Percentiles rank a stretch among this genome's conserved stretches.
These are phyloP conservation scores for Auricularia sp. DNA, from an alignment of 768 basidiomycete genomes.

Conservation along the genomic window DNA sequence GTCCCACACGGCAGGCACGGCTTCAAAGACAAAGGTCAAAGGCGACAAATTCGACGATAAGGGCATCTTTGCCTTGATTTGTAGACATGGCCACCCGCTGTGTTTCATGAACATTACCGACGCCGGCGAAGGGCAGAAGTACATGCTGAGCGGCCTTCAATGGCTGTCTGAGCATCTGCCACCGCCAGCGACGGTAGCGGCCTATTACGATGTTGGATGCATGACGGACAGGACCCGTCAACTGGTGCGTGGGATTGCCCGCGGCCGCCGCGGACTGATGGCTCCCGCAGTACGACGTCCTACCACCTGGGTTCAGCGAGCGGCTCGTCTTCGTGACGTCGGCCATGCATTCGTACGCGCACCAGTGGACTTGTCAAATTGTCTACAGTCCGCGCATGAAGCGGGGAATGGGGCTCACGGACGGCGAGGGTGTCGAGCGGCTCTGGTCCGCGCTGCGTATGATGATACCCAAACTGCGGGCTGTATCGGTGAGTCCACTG, in stretches of 20 bases:
- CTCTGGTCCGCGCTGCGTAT: conserved; percentile 27
- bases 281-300: conserved; percentile 14
- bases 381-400: conserved; percentile 20
- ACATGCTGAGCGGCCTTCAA: neutral
- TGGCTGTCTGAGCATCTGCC: neutral
- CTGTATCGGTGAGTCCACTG: neutral
- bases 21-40: neutral
- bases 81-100: conserved; percentile 26
- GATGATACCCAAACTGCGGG: conserved; percentile 17
- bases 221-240: neutral
- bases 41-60: conserved; percentile 20
- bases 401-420: conserved; percentile 21
- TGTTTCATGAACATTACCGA: conserved; percentile 3
- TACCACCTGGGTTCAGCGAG: conserved; percentile 15
- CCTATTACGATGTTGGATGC: neutral
- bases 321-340: neutral
- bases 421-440: conserved; percentile 24
- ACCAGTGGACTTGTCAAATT: neutral
- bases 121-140: neutral
- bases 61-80: conserved; percentile 29
- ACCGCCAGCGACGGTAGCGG: neutral
- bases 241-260: neutral
- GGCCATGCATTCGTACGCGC: conserved; percentile 9
- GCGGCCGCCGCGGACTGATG: neutral
- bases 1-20: neutral